Base-by-base conservation (phyloP, 2,329 filamentous ascomycete genomes). In the Xylaria sp. region DNA sequence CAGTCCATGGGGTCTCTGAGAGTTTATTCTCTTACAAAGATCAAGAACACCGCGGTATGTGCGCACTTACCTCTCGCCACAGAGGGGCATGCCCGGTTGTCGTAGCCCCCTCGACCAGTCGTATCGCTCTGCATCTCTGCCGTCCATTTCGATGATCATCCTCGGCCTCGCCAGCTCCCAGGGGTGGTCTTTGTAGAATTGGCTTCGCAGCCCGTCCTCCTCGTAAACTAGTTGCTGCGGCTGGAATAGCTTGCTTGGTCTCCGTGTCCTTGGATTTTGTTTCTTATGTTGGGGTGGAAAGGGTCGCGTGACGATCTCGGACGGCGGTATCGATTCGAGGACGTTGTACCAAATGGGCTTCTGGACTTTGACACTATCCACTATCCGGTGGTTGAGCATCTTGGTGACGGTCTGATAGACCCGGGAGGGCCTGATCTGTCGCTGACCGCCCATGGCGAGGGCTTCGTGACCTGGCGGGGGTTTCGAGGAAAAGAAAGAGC, bases 161-260 rank as follows among this genome's bases (percentile, higher is more conserved):
- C 93, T 88, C 64, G 96, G 96, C 71, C 95, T 88, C 20, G 96
- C 96, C 78, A 99, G 84, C 82, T 99, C 96, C 96, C 96, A 99
- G 5, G 96, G 96, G 79, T 99, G 96, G 80, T 99, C 95, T 77
- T 87, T 89, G 84, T 93, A 99, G 83, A 98, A 99, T 33, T 90
- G 89, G 74, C 83, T 85, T 72, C 96, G 91, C 77, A 99, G 85
- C 69, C 83, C 82, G 81, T 99, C 96, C 80, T 99, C 96, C 69
- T 92, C 89, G 79, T 96, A 98, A 63, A 83, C 83, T 72, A 99
- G 90, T 67, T 85, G 82, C 72, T 94, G 88, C 1, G 96, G 96
- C 75, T 90, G 89, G 84, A 94, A 98, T 75, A 97, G 83, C 74
- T 90, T 89, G 81, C 89, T 94, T 36, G 91, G 86, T 79, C 91